These are phyloP conservation scores for Pulveroboletus sp. DNA, from an alignment of 768 basidiomycete genomes.

Conservation along the genomic window DNA sequence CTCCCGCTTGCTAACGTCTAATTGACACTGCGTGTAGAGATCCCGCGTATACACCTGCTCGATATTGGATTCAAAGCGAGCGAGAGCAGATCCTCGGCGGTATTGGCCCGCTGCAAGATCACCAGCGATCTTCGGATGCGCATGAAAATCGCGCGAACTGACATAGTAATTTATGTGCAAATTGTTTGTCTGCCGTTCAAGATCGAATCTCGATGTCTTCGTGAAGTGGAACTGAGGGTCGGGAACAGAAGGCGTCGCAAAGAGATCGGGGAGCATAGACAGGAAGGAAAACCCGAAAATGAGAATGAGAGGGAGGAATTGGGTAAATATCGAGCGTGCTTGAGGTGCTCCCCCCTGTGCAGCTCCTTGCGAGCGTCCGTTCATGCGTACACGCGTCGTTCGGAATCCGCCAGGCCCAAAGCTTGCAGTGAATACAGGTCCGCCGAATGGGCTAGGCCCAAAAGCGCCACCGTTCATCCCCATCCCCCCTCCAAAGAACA, in stretches of 20 bases:
- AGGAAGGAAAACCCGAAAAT: conserved; percentile 82
- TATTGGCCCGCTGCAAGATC: conserved; percentile 51
- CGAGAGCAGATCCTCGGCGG: conserved; percentile 34
- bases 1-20: conserved; percentile 60
- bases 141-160: conserved; percentile 66
- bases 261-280: conserved; percentile 73
- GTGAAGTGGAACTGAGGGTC: conserved; percentile 80
- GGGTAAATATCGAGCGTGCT: conserved; percentile 57
- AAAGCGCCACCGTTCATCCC: conserved; percentile 41
- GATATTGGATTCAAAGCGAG: conserved; percentile 67
- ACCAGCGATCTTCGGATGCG: conserved; percentile 71
- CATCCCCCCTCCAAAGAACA: conserved; percentile 85
- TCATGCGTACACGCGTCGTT: conserved; percentile 50
- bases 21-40: conserved; percentile 68
- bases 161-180: conserved; percentile 82
- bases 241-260: conserved; percentile 60
- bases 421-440: conserved; percentile 64
- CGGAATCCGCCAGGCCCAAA: conserved; percentile 86
- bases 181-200: conserved; percentile 65
- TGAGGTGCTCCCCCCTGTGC: conserved; percentile 39
- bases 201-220: conserved; percentile 53
- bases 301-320: conserved; percentile 80
- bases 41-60: conserved; percentile 72
- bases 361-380: conserved; percentile 33
- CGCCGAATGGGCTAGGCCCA: conserved; percentile 46